Conservation (phyloP, 306 rosid genomes). For the Cucurbita maxima region DNA sequence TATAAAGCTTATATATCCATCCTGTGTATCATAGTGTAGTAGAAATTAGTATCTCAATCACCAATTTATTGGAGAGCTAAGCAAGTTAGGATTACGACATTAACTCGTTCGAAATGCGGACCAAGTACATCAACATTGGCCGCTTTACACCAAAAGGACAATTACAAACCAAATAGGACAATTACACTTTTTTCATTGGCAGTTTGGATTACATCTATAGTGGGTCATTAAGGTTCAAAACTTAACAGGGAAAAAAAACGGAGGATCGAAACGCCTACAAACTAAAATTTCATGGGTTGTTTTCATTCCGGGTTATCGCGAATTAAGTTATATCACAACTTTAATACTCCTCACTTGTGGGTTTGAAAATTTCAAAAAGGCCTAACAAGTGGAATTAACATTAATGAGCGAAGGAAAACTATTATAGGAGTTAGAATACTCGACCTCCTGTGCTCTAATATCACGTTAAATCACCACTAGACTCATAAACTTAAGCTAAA, state of each 20-base stretch:
- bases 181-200: too few relatives aligned
- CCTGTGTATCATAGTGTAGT: constrained; percentile 21
- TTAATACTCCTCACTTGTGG: background rate
- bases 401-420: too few relatives aligned
- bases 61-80: background rate
- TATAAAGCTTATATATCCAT: constrained; percentile 79
- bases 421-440: background rate
- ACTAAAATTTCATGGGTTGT: too few relatives aligned
- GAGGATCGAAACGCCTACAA: too few relatives aligned
- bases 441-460: background rate
- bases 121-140: background rate
- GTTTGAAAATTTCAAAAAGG: background rate
- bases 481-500: background rate
- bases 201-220: too few relatives aligned
- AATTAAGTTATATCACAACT: background rate
- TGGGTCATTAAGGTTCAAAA: too few relatives aligned
- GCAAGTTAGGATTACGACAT: background rate
- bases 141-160: background rate
- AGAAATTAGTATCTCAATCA: background rate
- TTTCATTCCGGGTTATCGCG: too few relatives aligned
- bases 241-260: too few relatives aligned
- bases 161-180: too few relatives aligned
- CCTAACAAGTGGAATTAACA: background rate
- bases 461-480: background rate
- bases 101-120: background rate